A percentile compares a stretch with the other conserved stretches of the same genome.
These are phyloP conservation scores for Fusarium poae DNA, from an alignment of 2,329 filamentous ascomycete genomes.

Conservation along the genomic window DNA sequence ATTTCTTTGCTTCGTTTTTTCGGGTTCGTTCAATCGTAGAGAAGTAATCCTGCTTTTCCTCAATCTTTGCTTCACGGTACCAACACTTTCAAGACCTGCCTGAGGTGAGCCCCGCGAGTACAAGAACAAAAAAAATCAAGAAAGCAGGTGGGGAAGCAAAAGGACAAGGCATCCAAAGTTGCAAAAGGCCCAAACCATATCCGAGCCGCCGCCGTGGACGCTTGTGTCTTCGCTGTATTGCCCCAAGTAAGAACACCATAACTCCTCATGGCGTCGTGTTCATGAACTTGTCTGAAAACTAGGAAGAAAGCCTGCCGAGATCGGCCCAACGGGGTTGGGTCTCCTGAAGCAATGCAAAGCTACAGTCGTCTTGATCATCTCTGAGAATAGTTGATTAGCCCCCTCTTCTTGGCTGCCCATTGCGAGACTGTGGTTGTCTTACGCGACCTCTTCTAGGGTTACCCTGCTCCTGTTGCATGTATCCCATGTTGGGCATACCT, in stretches of 20 bases:
- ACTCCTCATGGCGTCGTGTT: slow-evolving; percentile 45
- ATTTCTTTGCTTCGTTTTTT: slow-evolving; percentile 38
- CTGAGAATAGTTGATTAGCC: slow-evolving; percentile 47
- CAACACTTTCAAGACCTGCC: slow-evolving; percentile 48
- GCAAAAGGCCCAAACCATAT: slow-evolving; percentile 28
- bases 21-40: slow-evolving; percentile 47
- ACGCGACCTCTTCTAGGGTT: slow-evolving; percentile 71
- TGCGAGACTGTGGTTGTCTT: slow-evolving; percentile 52
- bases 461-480: slow-evolving; percentile 66
- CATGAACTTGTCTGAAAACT: slow-evolving; percentile 38
- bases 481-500: slow-evolving; percentile 64
- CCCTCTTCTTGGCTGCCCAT: slow-evolving; percentile 28
- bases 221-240: slow-evolving; percentile 32
- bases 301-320: slow-evolving; percentile 39
- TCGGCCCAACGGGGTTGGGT: slow-evolving; percentile 34
- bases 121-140: slow-evolving; percentile 28
- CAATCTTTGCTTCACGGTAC: slow-evolving; percentile 36
- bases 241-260: slow-evolving; percentile 38
- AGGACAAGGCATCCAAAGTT: slow-evolving; percentile 44
- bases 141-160: slow-evolving; percentile 40
- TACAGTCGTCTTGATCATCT: slow-evolving; percentile 46
- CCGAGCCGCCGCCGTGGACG: slow-evolving; percentile 32
- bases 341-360: slow-evolving; percentile 22
- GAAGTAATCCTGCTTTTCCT: slow-evolving; percentile 40
- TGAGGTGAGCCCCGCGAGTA: slow-evolving; percentile 40